Percentiles rank a stretch among this genome's conserved stretches.
These are phyloP conservation scores for Colletotrichum brevisporum DNA, from an alignment of 2,329 filamentous ascomycete species.

Conservation along the genomic window DNA sequence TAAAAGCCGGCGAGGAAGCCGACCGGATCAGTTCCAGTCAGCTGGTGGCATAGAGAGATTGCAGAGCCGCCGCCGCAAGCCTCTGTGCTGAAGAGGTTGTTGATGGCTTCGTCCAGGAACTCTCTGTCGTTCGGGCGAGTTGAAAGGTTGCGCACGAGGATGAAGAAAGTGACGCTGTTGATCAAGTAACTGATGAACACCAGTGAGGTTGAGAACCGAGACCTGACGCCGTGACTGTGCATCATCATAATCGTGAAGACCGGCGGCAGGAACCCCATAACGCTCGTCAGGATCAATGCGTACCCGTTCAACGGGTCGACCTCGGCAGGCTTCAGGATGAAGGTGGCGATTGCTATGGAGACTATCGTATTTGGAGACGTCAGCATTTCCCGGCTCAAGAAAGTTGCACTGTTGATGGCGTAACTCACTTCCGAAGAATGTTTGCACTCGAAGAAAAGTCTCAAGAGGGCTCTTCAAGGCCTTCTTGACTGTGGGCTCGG, in stretches of 20 bases:
- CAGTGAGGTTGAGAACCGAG: conserved; percentile 2
- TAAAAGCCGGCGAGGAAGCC: conserved; percentile 6
- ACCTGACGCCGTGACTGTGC: conserved; percentile 7
- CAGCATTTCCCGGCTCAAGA: background rate
- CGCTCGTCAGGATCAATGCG: background rate
- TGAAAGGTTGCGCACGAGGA: conserved; percentile 1
- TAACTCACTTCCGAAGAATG: conserved; percentile 8
- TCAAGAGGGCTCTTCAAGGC: background rate
- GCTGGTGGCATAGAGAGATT: background rate
- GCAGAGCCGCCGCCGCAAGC: conserved; percentile 2
- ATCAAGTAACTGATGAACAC: background rate
- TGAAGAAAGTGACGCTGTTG: background rate
- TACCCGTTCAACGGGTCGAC: conserved; percentile 10
- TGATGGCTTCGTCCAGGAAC: conserved; percentile 2
- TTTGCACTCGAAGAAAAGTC: conserved; percentile 2
- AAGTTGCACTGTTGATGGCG: background rate
- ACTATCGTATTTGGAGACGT: background rate
- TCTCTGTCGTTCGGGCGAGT: background rate
- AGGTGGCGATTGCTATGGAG: background rate
- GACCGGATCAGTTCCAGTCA: conserved; percentile 6
- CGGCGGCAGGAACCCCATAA: background rate
- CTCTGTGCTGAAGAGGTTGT: conserved; percentile 2
- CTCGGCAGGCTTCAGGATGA: conserved; percentile 8
- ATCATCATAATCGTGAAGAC: conserved; percentile 7
- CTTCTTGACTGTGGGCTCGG: background rate